Percentiles rank a stretch among this genome's conserved stretches.
Conservation (phyloP, 352 stramenopile species). For the Phytopythium mirpurense region DNA sequence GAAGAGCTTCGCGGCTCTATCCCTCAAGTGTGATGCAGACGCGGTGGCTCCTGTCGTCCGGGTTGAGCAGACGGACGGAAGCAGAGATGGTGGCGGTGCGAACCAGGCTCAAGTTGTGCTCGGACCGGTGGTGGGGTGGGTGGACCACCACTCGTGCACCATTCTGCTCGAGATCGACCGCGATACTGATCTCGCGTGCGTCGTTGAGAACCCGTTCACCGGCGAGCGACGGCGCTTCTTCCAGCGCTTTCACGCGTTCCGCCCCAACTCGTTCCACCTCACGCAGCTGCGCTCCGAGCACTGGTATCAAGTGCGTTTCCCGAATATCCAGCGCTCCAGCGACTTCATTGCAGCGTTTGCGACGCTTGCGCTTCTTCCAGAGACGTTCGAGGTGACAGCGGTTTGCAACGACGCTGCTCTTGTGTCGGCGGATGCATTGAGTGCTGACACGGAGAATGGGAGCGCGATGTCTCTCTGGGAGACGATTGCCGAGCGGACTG, state of each 20-base stretch:
- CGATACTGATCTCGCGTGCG: conserved; percentile 42
- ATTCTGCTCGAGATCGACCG: conserved; percentile 68
- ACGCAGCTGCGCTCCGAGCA: conserved; percentile 53
- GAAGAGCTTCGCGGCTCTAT: conserved; percentile 25
- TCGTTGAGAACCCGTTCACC: conserved; percentile 46
- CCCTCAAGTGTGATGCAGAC: conserved; percentile 7
- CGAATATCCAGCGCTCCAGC: conserved; percentile 34
- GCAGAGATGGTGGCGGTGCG: conserved; percentile 8
- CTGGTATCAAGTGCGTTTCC: conserved; percentile 49
- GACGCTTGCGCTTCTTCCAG: conserved; percentile 23
- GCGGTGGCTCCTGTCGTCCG: conserved; percentile 6
- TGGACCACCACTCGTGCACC: conserved; percentile 45
- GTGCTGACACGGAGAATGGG: conserved; percentile 1
- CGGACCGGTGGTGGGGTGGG: conserved; percentile 67
- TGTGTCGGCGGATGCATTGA: background rate
- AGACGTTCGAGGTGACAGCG: conserved; percentile 32
- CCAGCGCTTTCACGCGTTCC: conserved; percentile 38
- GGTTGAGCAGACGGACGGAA: conserved; percentile 12
- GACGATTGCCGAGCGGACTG: conserved; percentile 20
- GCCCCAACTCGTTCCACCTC: conserved; percentile 57
- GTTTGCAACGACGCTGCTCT: conserved; percentile 23
- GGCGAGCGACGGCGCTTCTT: conserved; percentile 34
- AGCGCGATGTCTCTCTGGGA: conserved; percentile 19
- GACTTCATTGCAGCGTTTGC: conserved; percentile 42
- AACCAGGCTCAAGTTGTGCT: conserved; percentile 31